Evolutionary conservation across 129 eudicot species (phyloP), one percentile per base, ranked within the genome.

Genomic region (Chrysanthemum makinoi): DNA sequence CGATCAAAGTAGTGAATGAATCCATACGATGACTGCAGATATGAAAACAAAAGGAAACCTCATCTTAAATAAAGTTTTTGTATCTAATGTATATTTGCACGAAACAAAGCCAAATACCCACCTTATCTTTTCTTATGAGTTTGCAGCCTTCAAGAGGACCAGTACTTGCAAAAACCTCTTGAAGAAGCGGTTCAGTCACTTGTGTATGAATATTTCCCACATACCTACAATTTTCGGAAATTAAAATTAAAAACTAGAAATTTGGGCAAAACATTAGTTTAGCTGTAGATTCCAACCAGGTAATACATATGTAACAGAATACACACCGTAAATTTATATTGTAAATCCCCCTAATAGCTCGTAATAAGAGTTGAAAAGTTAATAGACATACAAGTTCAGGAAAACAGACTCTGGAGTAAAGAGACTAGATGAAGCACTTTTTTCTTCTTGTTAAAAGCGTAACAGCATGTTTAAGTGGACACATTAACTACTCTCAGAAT

Each of bases 81-180:
- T 50, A 30, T 53, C 18, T 60, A 10, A 68, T 8, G 11, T 16
- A 9, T 30, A 69, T 39, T 28, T 28, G n/a, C 46, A 39, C 46
- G 46, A 39, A 39, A 39, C 46, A 66, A 0, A 62, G 18, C 18
- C 0, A 28, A 46, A 39, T 2, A 52, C 18, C 20, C 65, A 89
- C 92, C 92, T 89, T 89, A 55, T 89, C 96, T 69, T 89, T 89
- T 63, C 96, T 82, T 58, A 89, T 74, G 20, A 89, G 86, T 75
- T 89, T 89, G 84, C 96, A 89, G 71, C 92, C 75, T 68, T 89
- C 96, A 75, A 89, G 87, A 54, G 85, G 87, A 54, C 92, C 96
- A 72, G 90, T 87, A 68, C 85, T 72, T 4, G 84, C 69, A 75
- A 86, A 89, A 65, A 86, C 88, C 78, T 89, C 90, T 62, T 86